These are phyloP conservation scores for Lachnellula hyalina DNA, from an alignment of 2,329 filamentous ascomycete genomes.

Conservation along the genomic window DNA sequence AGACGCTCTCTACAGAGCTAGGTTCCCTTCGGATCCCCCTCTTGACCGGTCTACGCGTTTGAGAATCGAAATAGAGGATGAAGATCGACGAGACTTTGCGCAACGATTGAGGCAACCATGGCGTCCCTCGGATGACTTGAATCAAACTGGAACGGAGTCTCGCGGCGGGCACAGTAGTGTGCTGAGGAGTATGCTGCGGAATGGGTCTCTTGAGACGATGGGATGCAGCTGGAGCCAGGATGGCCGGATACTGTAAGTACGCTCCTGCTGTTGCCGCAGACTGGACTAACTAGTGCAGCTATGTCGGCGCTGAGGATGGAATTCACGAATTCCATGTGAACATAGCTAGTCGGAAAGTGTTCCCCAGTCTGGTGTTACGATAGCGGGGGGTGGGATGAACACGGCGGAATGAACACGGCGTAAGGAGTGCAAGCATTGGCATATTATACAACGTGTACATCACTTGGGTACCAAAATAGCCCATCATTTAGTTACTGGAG, in stretches of 20 bases:
- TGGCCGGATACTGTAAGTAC: conserved; percentile 52
- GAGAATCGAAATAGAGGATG: conserved; percentile 26
- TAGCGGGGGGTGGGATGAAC: conserved; percentile 26
- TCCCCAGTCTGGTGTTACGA: conserved; percentile 49
- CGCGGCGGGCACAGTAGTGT: conserved; percentile 27
- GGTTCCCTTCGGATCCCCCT: conserved; percentile 27
- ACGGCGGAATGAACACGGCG: neutral
- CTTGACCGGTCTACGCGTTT: conserved; percentile 21
- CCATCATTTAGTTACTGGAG: neutral
- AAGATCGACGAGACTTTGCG: conserved; percentile 30
- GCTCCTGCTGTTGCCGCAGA: neutral
- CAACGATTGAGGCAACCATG: conserved; percentile 26
- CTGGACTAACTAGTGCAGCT: conserved; percentile 37
- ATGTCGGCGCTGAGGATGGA: conserved; percentile 62
- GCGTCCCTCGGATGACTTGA: conserved; percentile 19
- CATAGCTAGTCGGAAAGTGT: conserved; percentile 53
- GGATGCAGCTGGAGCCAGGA: conserved; percentile 59
- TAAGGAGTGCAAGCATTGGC: neutral
- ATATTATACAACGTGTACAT: too few relatives aligned
- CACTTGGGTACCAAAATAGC: too few relatives aligned
- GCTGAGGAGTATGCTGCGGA: conserved; percentile 31
- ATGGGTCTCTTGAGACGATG: conserved; percentile 52
- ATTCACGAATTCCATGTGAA: conserved; percentile 72
- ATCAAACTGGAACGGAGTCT: conserved; percentile 18
- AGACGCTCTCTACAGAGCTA: conserved; percentile 37